Conservation (phyloP, 2,329 filamentous ascomycete species). For the Aspergillus sp. region DNA sequence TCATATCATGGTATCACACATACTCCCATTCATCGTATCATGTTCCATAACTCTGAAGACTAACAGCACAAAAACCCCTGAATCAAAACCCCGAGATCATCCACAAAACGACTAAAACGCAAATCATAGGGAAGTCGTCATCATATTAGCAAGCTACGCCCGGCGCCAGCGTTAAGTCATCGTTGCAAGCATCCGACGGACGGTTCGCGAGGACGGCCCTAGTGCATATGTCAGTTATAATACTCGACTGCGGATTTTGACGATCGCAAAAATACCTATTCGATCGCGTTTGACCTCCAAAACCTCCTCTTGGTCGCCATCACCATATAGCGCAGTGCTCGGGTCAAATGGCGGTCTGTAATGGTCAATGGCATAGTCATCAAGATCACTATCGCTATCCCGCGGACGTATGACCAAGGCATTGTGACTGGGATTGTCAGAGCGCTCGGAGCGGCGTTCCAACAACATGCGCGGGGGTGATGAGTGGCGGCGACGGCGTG, state of each 20-base stretch:
- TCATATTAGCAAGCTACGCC: not conserved
- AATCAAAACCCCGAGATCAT: not conserved
- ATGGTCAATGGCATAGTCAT: conserved; percentile 56
- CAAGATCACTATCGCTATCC: conserved; percentile 50
- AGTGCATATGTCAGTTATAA: conserved; percentile 11
- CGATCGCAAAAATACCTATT: conserved; percentile 68
- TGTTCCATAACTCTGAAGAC: not conserved
- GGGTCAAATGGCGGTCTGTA: conserved; percentile 33
- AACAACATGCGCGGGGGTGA: conserved; percentile 36
- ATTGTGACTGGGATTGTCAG: conserved; percentile 46
- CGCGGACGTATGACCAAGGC: conserved; percentile 51
- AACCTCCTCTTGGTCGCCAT: conserved; percentile 52
- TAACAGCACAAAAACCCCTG: not conserved
- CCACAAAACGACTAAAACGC: not conserved
- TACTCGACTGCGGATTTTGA: not conserved
- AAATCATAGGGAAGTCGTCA: not conserved
- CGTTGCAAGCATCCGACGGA: conserved; percentile 70
- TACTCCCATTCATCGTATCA: conserved; percentile 1
- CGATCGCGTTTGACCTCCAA: conserved; percentile 76
- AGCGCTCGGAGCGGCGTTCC: conserved; percentile 23
- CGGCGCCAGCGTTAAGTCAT: conserved; percentile 53
- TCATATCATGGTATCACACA: not conserved
- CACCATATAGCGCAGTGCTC: conserved; percentile 34
- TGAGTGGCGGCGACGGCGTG: conserved; percentile 32
- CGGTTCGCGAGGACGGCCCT: conserved; percentile 64